Evolutionary conservation across 2,329 filamentous ascomycete genomes (phyloP).

Genomic region (Apiospora pterosperma): DNA sequence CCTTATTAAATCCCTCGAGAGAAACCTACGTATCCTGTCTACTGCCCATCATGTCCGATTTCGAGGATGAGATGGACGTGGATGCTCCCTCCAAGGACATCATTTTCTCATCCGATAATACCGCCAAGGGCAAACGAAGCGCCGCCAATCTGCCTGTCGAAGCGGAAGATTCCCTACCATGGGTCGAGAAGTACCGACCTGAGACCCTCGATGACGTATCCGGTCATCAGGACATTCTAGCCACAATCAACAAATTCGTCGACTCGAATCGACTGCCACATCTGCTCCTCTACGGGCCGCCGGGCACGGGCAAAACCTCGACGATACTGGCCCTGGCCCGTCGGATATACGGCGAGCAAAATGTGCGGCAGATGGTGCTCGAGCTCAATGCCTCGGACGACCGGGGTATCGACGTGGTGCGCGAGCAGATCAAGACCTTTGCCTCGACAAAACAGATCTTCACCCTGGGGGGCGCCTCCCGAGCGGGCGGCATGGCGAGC

Average conservation of each 20-base stretch:
- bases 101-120: constrained; percentile 70
- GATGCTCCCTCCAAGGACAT: constrained; percentile 49
- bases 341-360: constrained; percentile 85
- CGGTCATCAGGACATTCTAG: constrained; percentile 93
- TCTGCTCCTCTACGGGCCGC: constrained; percentile 92
- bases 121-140: constrained; percentile 82
- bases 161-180: constrained; percentile 89
- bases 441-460: constrained; percentile 98
- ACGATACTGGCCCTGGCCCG: constrained; percentile 91
- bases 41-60: constrained; percentile 50
- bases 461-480: constrained; percentile 52
- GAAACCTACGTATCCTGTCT: too few species aligned
- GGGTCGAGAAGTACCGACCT: constrained; percentile 97
- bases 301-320: constrained; percentile 95
- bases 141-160: constrained; percentile 91
- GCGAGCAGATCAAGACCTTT: constrained; percentile 99
- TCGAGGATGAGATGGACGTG: constrained; percentile 60
- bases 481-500: constrained; percentile 54
- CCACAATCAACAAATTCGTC: constrained; percentile 97
- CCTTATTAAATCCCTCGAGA: too few species aligned
- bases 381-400: constrained; percentile 98
- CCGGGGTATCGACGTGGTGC: constrained; percentile 93
- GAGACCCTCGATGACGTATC: constrained; percentile 87
- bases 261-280: constrained; percentile 92
- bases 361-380: constrained; percentile 97